phyloP scores from a whole-genome alignment of 2,329 filamentous ascomycete species.

The Claviceps digitariae region DNA sequence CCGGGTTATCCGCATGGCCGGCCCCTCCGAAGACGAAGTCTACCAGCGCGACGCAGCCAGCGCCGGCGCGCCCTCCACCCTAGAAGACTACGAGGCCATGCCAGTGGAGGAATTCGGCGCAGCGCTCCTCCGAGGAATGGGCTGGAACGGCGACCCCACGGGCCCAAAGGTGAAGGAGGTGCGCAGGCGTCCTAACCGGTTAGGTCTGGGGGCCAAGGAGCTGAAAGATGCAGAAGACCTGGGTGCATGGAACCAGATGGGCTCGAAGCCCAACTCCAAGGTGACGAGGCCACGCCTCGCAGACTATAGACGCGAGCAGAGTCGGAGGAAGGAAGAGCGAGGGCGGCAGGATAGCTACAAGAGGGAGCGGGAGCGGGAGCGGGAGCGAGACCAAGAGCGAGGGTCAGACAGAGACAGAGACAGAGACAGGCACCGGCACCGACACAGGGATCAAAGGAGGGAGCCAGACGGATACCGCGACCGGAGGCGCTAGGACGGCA shows the following conservation, averaged over 20 bases:
- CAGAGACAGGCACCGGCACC: constrained; percentile 5
- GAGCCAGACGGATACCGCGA: constrained; percentile 5
- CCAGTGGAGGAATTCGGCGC: constrained; percentile 93
- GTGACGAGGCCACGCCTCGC: constrained; percentile 28
- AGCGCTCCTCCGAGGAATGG: constrained; percentile 82
- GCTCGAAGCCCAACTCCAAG: constrained; percentile 33
- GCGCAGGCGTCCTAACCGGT: constrained; percentile 61
- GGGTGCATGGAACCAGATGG: constrained; percentile 65
- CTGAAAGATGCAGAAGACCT: constrained; percentile 59
- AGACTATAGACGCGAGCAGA: constrained; percentile 34
- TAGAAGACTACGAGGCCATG: constrained; percentile 77
- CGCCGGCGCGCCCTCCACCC: constrained; percentile 60
- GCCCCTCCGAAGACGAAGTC: constrained; percentile 47
- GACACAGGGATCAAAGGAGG: constrained; percentile 4
- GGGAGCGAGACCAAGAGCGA: constrained; percentile 25
- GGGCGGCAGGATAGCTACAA: constrained; percentile 33
- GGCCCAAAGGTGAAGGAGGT: constrained; percentile 44
- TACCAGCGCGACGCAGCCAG: constrained; percentile 56
- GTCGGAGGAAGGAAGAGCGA: constrained; percentile 29
- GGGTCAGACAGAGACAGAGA: constrained; percentile 13
- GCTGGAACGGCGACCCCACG: constrained; percentile 64
- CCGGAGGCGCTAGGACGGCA: constrained; percentile 4
- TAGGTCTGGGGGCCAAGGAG: constrained; percentile 83
- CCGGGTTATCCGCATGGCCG: constrained; percentile 36
- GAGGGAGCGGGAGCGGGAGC: constrained; percentile 28